These are phyloP conservation scores for Chrysanthemum seticuspe DNA, from an alignment of 129 eudicot genomes.

Conservation along the genomic window DNA sequence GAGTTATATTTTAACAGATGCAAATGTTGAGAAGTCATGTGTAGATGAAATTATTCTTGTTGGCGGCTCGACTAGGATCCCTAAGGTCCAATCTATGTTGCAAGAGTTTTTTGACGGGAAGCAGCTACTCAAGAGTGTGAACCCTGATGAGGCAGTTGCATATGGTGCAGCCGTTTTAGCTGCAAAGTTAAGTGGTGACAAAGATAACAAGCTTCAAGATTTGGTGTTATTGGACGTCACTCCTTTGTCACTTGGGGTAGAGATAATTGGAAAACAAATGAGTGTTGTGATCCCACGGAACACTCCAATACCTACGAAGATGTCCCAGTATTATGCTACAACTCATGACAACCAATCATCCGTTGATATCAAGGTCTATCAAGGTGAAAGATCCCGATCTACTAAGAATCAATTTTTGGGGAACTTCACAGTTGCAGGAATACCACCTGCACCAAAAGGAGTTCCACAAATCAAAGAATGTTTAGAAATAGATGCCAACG, in stretches of 20 bases:
- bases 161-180: neutral
- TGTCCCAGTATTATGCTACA: neutral
- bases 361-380: neutral
- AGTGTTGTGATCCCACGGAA: neutral
- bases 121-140: neutral
- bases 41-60: neutral
- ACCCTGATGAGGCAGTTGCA: neutral
- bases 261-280: neutral
- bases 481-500: neutral
- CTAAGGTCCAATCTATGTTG: neutral
- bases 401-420: neutral
- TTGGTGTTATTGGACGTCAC: neutral
- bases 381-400: conserved; percentile 2
- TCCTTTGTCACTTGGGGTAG: conserved; percentile 2
- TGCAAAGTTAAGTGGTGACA: neutral
- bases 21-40: neutral
- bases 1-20: no score
- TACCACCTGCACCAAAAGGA: neutral
- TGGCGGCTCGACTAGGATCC: neutral
- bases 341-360: neutral
- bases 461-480: neutral
- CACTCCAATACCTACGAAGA: neutral
- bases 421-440: neutral
- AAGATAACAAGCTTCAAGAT: neutral
- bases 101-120: neutral